phyloP scores from a whole-genome alignment of 441 rosid genomes.

The Macaranga tanarius region DNA sequence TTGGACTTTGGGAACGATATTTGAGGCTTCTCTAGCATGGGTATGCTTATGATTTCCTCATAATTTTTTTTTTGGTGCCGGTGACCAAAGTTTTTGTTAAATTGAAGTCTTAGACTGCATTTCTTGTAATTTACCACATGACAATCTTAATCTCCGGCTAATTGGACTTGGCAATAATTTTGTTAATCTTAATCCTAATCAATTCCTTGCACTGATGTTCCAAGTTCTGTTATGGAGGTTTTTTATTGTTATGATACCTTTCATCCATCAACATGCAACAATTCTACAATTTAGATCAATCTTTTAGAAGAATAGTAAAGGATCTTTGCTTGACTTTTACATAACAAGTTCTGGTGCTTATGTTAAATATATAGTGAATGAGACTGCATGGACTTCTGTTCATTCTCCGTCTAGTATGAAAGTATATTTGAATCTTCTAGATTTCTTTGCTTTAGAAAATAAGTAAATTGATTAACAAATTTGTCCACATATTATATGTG shows the following conservation, averaged over 20 bases:
- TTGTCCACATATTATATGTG: background rate
- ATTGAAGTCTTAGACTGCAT: background rate
- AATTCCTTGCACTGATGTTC: no score
- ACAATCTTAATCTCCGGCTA: background rate
- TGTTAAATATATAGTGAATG: no score
- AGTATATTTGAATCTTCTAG: no score
- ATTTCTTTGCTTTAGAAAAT: background rate
- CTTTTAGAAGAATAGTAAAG: background rate
- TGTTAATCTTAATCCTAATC: no score
- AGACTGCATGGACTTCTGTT: background rate
- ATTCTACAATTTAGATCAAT: background rate
- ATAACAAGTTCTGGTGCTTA: no score
- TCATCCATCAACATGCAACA: background rate
- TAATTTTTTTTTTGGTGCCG: background rate
- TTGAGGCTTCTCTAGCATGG: slow-evolving; percentile 91
- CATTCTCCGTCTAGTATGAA: background rate
- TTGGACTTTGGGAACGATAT: slow-evolving; percentile 83
- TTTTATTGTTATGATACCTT: background rate
- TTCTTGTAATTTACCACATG: background rate
- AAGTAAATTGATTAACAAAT: no score
- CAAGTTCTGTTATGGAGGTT: no score
- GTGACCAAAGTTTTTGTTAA: background rate
- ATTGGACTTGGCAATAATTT: background rate
- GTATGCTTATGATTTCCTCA: slow-evolving; percentile 40
- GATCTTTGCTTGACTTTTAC: no score